These are phyloP conservation scores for Penicillium hesseltinei DNA, from an alignment of 2,329 filamentous ascomycete genomes.

Conservation along the genomic window DNA sequence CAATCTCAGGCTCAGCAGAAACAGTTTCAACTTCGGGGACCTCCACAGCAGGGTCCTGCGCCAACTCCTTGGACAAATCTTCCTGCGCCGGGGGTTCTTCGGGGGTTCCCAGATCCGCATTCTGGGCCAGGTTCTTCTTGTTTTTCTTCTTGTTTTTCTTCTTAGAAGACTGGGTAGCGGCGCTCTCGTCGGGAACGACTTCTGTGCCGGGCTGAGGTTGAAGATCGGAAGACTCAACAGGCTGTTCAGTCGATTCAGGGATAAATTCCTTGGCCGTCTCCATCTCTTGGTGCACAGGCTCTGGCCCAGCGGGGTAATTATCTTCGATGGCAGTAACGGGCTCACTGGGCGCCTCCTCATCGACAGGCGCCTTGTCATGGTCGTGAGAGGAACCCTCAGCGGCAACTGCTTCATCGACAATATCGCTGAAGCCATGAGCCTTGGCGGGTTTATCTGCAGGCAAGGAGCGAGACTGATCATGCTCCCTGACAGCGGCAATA, in stretches of 20 bases:
- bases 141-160: slow-evolving; percentile 40
- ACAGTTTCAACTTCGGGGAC: neutral
- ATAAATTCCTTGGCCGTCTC: slow-evolving; percentile 5
- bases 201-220: slow-evolving; percentile 10
- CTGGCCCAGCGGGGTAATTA: neutral
- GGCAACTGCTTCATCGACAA: slow-evolving; percentile 23
- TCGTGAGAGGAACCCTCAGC: slow-evolving; percentile 9
- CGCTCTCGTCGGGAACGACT: slow-evolving; percentile 15
- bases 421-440: slow-evolving; percentile 12
- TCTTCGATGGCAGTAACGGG: slow-evolving; percentile 18
- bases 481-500: slow-evolving; percentile 18
- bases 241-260: slow-evolving; percentile 5
- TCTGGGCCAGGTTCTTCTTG: slow-evolving; percentile 27
- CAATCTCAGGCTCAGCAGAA: neutral
- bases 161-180: slow-evolving; percentile 20
- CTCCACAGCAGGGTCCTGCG: slow-evolving; percentile 1
- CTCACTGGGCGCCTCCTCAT: slow-evolving; percentile 8
- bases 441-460: neutral
- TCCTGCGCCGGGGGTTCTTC: slow-evolving; percentile 11
- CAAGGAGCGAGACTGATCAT: slow-evolving; percentile 3
- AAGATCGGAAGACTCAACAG: neutral
- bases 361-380: slow-evolving; percentile 1
- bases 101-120: slow-evolving; percentile 4
- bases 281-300: neutral
- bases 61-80: slow-evolving; percentile 6